phyloP scores from a whole-genome alignment of 495 filamentous ascomycete species.

The Xylaria intraflava region DNA sequence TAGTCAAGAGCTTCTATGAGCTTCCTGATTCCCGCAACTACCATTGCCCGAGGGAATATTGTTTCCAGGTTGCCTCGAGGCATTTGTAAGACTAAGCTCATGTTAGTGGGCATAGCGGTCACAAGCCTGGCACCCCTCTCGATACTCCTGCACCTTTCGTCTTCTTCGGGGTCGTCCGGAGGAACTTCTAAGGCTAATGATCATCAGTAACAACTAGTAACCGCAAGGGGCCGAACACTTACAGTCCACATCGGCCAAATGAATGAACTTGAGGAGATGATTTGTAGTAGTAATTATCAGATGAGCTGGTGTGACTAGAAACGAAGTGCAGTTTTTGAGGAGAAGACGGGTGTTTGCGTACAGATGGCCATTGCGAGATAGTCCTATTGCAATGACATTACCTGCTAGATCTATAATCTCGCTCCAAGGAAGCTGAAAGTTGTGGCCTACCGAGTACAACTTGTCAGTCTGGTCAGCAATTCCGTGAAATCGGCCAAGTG shows the following conservation, averaged over 20 bases:
- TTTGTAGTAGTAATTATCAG: slow-evolving; percentile 86
- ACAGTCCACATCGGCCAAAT: slow-evolving; percentile 64
- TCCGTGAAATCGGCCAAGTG: slow-evolving; percentile 29
- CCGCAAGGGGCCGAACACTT: slow-evolving; percentile 19
- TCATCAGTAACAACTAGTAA: slow-evolving; percentile 11
- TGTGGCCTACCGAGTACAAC: slow-evolving; percentile 29
- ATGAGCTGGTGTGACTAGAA: slow-evolving; percentile 72
- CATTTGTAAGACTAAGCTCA: slow-evolving; percentile 81
- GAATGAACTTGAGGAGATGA: slow-evolving; percentile 89
- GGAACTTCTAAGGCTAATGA: slow-evolving; percentile 68
- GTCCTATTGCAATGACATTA: slow-evolving; percentile 46
- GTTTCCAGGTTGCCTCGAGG: slow-evolving; percentile 94
- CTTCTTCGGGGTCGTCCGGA: slow-evolving; percentile 78
- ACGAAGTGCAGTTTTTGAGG: slow-evolving; percentile 84
- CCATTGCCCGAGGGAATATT: slow-evolving; percentile 86
- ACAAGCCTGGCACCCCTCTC: slow-evolving; percentile 84
- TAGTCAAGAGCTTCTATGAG: slow-evolving; percentile 77
- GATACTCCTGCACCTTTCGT: slow-evolving; percentile 87
- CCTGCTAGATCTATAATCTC: slow-evolving; percentile 37
- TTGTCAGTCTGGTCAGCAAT: slow-evolving; percentile 27
- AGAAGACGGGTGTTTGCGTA: slow-evolving; percentile 70
- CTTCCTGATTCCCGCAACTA: slow-evolving; percentile 77
- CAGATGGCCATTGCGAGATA: slow-evolving; percentile 68
- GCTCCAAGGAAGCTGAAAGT: slow-evolving; percentile 47
- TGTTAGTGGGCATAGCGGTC: slow-evolving; percentile 80